Base-by-base conservation (phyloP, 345 rosid species). In the Toxicodendron radicans region DNA sequence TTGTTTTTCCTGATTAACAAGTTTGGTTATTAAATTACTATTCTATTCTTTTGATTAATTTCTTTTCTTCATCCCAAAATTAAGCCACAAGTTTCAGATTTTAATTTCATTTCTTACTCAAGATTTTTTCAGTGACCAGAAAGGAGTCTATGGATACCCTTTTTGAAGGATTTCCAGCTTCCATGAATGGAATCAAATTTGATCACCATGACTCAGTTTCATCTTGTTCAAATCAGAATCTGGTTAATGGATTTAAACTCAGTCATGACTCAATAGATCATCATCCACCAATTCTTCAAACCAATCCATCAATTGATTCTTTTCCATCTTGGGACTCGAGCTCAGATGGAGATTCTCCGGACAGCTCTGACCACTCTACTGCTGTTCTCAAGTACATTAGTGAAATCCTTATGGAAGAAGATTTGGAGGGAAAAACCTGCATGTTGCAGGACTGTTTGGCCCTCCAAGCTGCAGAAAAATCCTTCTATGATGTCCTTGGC, bases 361-460 rank as follows among this genome's bases (percentile, higher is more conserved):
- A 70, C 46, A 78, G 65, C 24, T 64, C 65, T 43, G 85, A 82
- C 72, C 80, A 78, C 48, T 68, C 78, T 61, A 79, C 70, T 60
- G 80, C 80, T 46, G 78, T 86, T 68, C 84, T 92, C 54, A 92
- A 87, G 78, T 92, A 79, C 84, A 92, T 90, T 62, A 84, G 80
- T 71, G 93, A 90, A 70, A 90, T 92, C 75, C 90, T 92, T 51
- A 87, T 92, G 97, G 97, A 91, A 69, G 98, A 93, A 81, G 92
- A 89, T 66, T 66, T 91, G 73, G 91, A 84, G 73, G 90, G 80
- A 9, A 87, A 86, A 78, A 75, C 85, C 63, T 88, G 88, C 75
- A 90, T 94, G 97, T 78, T 90, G 68, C 91, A 86, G 83, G 91
- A 89, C 35, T 84, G 87, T 72, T 84, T 91, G 53, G 92, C 98